Conservation (phyloP, 2,329 filamentous ascomycete genomes). For the Rhynchosporium secalis region DNA sequence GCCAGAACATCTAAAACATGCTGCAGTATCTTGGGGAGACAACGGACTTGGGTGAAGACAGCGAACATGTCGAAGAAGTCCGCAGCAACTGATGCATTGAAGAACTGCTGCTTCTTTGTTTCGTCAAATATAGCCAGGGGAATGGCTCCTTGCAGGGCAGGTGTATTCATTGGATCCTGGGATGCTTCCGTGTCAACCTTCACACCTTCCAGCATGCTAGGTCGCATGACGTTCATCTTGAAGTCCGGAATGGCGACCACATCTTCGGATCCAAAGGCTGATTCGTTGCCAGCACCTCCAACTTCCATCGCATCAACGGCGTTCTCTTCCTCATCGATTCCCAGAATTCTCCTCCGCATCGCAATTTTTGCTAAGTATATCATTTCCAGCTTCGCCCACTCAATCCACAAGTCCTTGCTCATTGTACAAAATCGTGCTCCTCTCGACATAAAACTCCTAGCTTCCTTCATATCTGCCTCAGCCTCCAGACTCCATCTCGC, state of each 20-base stretch:
- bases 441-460: constrained; percentile 82
- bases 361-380: constrained; percentile 84
- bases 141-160: constrained; percentile 88
- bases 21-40: constrained; percentile 65
- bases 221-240: constrained; percentile 46
- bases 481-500: constrained; percentile 76
- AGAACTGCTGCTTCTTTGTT: constrained; percentile 74
- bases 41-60: constrained; percentile 65
- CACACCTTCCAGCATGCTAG: constrained; percentile 49
- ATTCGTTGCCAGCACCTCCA: constrained; percentile 45
- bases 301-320: constrained; percentile 47
- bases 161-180: constrained; percentile 55
- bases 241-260: constrained; percentile 57
- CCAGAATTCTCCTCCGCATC: constrained; percentile 67
- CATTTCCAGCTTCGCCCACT: constrained; percentile 90
- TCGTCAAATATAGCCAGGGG: constrained; percentile 90
- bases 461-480: constrained; percentile 83
- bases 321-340: constrained; percentile 53
- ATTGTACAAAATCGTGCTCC: constrained; percentile 86
- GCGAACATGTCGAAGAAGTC: constrained; percentile 80
- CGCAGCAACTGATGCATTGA: constrained; percentile 64
- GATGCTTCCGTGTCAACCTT: constrained; percentile 50
- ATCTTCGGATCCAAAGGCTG: constrained; percentile 46
- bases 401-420: constrained; percentile 75
- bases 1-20: constrained; percentile 71